Conservation (phyloP, 169 alveolate genomes). For the Cryptosporidium ryanae region DNA sequence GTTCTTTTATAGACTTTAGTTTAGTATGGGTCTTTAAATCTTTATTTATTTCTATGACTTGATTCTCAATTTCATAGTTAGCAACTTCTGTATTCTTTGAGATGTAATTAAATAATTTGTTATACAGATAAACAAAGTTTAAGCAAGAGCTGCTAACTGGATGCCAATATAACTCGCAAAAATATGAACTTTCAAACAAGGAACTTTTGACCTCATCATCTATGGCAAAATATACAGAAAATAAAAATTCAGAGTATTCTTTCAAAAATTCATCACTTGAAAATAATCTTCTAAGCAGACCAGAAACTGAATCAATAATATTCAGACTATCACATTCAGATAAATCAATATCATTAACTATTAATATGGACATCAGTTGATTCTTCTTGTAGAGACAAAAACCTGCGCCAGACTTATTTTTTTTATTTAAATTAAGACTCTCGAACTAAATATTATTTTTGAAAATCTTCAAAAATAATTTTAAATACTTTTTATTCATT, state of each 20-base stretch:
- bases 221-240: slow-evolving; percentile 26
- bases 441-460: background rate
- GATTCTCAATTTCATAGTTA: background rate
- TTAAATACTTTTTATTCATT: background rate
- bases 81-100: background rate
- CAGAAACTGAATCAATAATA: background rate
- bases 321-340: background rate
- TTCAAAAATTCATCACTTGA: slow-evolving; percentile 3
- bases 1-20: background rate
- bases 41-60: background rate
- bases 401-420: background rate
- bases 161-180: slow-evolving; percentile 14
- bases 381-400: background rate
- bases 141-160: slow-evolving; percentile 23
- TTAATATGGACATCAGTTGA: slow-evolving; percentile 29
- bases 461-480: slow-evolving; percentile 14
- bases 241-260: slow-evolving; percentile 36
- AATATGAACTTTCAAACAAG: background rate
- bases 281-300: background rate
- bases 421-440: slow-evolving; percentile 5
- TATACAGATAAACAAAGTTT: background rate
- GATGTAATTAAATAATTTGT: background rate
- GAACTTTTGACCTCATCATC: background rate
- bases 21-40: too few relatives aligned
- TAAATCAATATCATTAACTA: slow-evolving; percentile 30